Evolutionary conservation across 2,329 filamentous ascomycete species (phyloP).

Genomic region (Moelleriella libera): DNA sequence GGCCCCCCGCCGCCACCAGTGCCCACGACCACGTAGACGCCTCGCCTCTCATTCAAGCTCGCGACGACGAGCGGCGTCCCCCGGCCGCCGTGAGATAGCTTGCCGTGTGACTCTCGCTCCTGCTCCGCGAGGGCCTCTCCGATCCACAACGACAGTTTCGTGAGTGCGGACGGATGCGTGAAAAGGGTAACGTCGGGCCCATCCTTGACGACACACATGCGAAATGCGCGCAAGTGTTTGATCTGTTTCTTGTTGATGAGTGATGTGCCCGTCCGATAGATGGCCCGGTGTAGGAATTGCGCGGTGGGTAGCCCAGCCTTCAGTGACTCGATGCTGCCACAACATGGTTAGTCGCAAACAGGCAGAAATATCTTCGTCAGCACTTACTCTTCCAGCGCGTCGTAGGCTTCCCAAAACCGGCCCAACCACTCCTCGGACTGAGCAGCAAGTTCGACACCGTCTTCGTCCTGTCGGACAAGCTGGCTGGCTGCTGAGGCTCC

Average conservation of each 20-base stretch:
- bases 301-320: slow-evolving; percentile 68
- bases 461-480: slow-evolving; percentile 24
- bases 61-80: slow-evolving; percentile 83
- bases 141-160: slow-evolving; percentile 88
- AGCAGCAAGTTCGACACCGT: slow-evolving; percentile 31
- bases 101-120: slow-evolving; percentile 63
- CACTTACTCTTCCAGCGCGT: slow-evolving; percentile 54
- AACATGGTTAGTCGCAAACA: not conserved
- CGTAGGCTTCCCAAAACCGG: slow-evolving; percentile 59
- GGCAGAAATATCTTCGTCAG: no score
- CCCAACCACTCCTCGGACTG: slow-evolving; percentile 51
- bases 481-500: slow-evolving; percentile 14
- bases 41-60: slow-evolving; percentile 72
- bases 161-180: slow-evolving; percentile 81
- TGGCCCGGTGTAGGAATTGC: slow-evolving; percentile 80
- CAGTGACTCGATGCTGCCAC: slow-evolving; percentile 54
- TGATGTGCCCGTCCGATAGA: slow-evolving; percentile 81
- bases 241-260: slow-evolving; percentile 91
- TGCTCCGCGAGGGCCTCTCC: slow-evolving; percentile 84
- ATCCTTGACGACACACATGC: slow-evolving; percentile 91
- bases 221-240: slow-evolving; percentile 79
- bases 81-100: slow-evolving; percentile 51
- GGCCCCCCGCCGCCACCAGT: slow-evolving; percentile 77
- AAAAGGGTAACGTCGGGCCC: slow-evolving; percentile 86
- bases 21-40: slow-evolving; percentile 85